A percentile compares a stretch with the other conserved stretches of the same genome.
These are phyloP conservation scores for Diplodia mutila DNA, from an alignment of 2,329 filamentous ascomycete species.

Conservation along the genomic window DNA sequence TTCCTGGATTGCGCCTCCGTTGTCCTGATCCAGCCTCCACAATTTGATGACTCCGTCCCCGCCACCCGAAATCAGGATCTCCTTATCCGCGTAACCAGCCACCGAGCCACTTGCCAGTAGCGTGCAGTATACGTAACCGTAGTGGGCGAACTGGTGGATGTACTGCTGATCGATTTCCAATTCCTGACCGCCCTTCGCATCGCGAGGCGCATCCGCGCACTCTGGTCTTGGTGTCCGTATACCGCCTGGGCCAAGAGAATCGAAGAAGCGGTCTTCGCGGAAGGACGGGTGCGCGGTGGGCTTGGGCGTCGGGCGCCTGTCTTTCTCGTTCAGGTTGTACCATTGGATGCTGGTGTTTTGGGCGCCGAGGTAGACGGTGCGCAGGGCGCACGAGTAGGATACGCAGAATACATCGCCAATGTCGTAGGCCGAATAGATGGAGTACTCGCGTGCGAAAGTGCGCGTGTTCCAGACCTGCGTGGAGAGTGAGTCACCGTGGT, in stretches of 20 bases:
- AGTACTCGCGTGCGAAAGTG: slow-evolving; percentile 76
- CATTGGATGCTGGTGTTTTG: slow-evolving; percentile 97
- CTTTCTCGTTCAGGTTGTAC: slow-evolving; percentile 73
- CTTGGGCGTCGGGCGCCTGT: slow-evolving; percentile 62
- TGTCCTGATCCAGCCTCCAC: slow-evolving; percentile 73
- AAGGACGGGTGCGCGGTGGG: slow-evolving; percentile 73
- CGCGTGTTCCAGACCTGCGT: slow-evolving; percentile 77
- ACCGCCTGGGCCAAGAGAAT: slow-evolving; percentile 84
- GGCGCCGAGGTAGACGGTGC: slow-evolving; percentile 87
- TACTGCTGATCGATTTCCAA: slow-evolving; percentile 82
- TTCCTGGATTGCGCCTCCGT: slow-evolving; percentile 67
- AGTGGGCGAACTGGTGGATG: slow-evolving; percentile 88
- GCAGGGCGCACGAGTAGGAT: slow-evolving; percentile 77
- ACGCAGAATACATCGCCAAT: slow-evolving; percentile 95
- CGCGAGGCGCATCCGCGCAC: slow-evolving; percentile 53
- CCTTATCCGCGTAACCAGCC: slow-evolving; percentile 60
- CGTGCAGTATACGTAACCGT: slow-evolving; percentile 97
- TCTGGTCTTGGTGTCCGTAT: slow-evolving; percentile 74
- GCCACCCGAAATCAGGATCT: slow-evolving; percentile 86
- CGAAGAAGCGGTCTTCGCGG: slow-evolving; percentile 87
- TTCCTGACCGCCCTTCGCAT: slow-evolving; percentile 63
- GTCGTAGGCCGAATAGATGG: slow-evolving; percentile 91
- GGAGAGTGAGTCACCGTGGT: slow-evolving; percentile 3
- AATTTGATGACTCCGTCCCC: slow-evolving; percentile 94
- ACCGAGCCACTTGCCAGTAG: slow-evolving; percentile 75